Evolutionary conservation across 2,329 filamentous ascomycete genomes (phyloP).

Genomic region (Ceratocystis harringtonii): DNA sequence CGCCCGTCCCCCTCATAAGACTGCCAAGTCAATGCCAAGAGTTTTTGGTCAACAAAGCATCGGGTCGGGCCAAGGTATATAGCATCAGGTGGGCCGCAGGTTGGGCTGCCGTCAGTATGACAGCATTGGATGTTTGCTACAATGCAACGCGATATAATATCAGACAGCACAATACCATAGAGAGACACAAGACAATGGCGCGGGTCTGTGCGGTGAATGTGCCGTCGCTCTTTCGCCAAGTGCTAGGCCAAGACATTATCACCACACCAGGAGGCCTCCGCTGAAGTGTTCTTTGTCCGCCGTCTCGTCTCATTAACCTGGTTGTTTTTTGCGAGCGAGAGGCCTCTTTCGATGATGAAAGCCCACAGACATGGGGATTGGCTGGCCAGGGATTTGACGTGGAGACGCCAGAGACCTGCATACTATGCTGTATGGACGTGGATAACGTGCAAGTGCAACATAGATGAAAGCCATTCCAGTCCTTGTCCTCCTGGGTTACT

Average conservation of each 20-base stretch:
- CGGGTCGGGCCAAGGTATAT: too few species aligned
- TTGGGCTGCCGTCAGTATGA: not conserved
- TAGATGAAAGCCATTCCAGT: not conserved
- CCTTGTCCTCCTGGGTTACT: not conserved
- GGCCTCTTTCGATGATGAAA: not conserved
- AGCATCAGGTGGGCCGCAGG: too few species aligned
- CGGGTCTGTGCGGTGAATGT: not conserved
- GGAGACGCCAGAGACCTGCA: not conserved
- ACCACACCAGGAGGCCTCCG: slow-evolving; percentile 21
- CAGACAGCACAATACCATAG: not conserved
- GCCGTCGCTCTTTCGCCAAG: not conserved
- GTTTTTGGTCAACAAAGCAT: not conserved
- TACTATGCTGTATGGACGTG: not conserved
- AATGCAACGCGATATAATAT: not conserved
- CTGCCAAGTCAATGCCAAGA: not conserved
- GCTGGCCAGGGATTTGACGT: not conserved
- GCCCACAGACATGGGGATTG: not conserved
- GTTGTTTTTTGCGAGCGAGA: not conserved
- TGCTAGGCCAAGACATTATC: slow-evolving; percentile 17
- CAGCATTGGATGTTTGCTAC: not conserved
- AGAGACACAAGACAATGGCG: not conserved
- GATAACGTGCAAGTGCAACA: not conserved
- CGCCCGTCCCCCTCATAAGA: not conserved
- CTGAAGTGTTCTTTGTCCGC: slow-evolving; percentile 5
- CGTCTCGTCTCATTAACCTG: not conserved